Percentiles rank a stretch among this genome's conserved stretches.
Conservation (phyloP, 2,329 filamentous ascomycete genomes). For the Diaporthe citri region DNA sequence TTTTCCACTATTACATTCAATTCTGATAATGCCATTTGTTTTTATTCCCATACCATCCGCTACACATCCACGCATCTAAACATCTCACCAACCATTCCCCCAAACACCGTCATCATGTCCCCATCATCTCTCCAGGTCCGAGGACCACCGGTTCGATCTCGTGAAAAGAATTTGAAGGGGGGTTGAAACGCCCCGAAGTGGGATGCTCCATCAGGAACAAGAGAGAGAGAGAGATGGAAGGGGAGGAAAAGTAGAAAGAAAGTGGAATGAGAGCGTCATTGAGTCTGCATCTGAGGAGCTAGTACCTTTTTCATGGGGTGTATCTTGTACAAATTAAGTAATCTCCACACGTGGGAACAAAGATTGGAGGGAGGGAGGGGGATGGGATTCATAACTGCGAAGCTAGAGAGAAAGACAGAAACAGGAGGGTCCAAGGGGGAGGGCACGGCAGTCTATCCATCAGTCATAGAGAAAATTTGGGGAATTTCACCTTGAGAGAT, state of each 20-base stretch:
- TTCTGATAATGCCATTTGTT: conserved; percentile 39
- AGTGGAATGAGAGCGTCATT: conserved; percentile 6
- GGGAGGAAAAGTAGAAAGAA: background rate
- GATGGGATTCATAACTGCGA: conserved; percentile 15
- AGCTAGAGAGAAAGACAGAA: conserved; percentile 17
- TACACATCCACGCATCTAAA: conserved; percentile 1
- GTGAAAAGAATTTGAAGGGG: background rate
- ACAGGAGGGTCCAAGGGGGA: too few relatives aligned
- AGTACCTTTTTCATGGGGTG: conserved; percentile 16
- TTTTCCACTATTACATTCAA: conserved; percentile 37
- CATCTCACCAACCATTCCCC: background rate
- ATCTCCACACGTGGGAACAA: conserved; percentile 24
- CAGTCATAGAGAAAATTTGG: conserved; percentile 13
- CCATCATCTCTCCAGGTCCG: background rate
- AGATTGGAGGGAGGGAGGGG: background rate
- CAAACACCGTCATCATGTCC: background rate
- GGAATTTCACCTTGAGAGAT: conserved; percentile 1
- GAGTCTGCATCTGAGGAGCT: conserved; percentile 31
- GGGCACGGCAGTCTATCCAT: conserved; percentile 11
- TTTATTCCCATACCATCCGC: conserved; percentile 28
- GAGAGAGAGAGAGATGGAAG: background rate
- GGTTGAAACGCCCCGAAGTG: background rate
- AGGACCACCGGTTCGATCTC: background rate
- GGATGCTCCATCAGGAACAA: background rate
- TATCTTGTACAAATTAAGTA: conserved; percentile 29